Evolutionary conservation across 108 stramenopile species (phyloP), one percentile per base, ranked within the genome.

Genomic region (Cyclotella choctawhatcheeana): DNA sequence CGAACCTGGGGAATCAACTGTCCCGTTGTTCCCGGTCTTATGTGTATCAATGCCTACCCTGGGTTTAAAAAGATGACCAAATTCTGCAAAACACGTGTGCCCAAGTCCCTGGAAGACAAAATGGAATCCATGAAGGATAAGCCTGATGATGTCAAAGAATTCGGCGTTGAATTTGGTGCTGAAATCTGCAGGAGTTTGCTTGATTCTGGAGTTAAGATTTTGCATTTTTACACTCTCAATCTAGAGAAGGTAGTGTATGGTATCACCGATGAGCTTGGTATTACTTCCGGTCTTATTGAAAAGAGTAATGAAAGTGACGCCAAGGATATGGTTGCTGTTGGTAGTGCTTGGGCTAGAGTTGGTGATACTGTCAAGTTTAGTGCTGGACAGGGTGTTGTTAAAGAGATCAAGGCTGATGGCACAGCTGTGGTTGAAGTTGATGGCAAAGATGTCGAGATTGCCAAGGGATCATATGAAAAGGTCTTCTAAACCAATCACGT

Each of bases 11-110:
- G 98, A 51, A 99, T 99, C 63, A 73, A 78, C 31, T 94, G 91
- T 54, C 98, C 98, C 10, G 72, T 99, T 34, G 89, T 99, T 13
- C 99, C 99, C 16, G 99, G 99, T 22, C 82, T 99, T 67, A 99
- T 99, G 99, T 97, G 98, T 69, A 93, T 99, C 73, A 97, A 98
- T 65, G 93, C 93, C 35, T 97, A 90, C 69, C 93, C 92, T 26
- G 99, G 99, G 17, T 99, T 98, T 72, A 84, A 84, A 73, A 98
- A 97, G 74, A 99, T 99, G 99, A 96, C 93, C 1, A 90, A 92
- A 72, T 97, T 99, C 73, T 99, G 99, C 93, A 98, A 97, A 81
- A 98, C 99, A 20, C 94, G 99, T 18, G 99, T 99, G 30, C 97
- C 97, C 10, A 69, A 82, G 45, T 64, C 80, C 17, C 76, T 98